Evolutionary conservation across 148 eudicot genomes (phyloP).

Genomic region (Simmondsia chinensis): DNA sequence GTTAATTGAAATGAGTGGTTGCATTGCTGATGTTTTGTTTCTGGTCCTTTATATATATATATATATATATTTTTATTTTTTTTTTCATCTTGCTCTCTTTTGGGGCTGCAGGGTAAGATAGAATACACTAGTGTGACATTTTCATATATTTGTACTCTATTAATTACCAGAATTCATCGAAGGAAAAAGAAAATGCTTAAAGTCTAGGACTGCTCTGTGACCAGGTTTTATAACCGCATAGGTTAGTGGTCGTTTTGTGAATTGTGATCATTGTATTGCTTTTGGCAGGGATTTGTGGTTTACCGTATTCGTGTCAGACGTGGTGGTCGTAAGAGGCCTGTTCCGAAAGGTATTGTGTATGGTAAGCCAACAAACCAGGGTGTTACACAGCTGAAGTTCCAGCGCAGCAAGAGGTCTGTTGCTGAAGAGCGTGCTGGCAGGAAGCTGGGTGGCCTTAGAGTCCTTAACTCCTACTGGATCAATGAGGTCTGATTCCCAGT

Average conservation of each 20-base stretch:
- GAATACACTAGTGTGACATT: too few relatives aligned
- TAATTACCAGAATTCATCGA: too few relatives aligned
- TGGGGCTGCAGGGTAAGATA: too few relatives aligned
- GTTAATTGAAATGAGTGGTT: too few relatives aligned
- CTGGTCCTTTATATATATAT: too few relatives aligned
- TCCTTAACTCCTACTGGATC: conserved; percentile 54
- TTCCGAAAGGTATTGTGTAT: conserved; percentile 53
- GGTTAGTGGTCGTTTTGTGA: not conserved
- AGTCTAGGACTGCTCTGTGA: too few relatives aligned
- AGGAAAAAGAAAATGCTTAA: too few relatives aligned
- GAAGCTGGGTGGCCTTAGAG: conserved; percentile 48
- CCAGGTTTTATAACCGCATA: not conserved
- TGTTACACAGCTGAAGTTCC: conserved; percentile 54
- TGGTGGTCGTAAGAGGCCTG: conserved; percentile 60
- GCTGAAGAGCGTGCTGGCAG: conserved; percentile 56
- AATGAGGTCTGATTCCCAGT: conserved; percentile 30
- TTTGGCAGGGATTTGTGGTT: conserved; percentile 36
- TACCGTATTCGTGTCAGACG: conserved; percentile 48
- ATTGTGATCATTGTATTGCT: not conserved
- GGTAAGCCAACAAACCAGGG: conserved; percentile 61
- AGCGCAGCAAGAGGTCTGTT: conserved; percentile 54
- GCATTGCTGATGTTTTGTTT: too few relatives aligned
- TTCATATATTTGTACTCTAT: too few relatives aligned
- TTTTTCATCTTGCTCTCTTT: too few relatives aligned
- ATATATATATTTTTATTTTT: too few relatives aligned